Percentiles rank a stretch among this genome's conserved stretches.
These are phyloP conservation scores for Xanthoparmelia taractica DNA, from an alignment of 495 filamentous ascomycete genomes.

Conservation along the genomic window DNA sequence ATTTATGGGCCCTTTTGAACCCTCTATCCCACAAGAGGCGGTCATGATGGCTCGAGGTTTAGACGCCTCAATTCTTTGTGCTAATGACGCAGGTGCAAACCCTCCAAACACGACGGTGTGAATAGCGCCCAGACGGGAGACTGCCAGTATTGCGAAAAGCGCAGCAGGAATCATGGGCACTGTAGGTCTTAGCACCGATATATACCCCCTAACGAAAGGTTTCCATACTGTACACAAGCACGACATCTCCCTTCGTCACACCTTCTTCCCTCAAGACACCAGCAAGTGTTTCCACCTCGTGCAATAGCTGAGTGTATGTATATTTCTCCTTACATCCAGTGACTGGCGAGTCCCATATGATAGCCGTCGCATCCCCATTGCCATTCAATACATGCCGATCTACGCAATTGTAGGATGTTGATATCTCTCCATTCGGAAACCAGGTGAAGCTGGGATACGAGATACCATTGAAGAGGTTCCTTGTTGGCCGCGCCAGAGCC, in stretches of 20 bases:
- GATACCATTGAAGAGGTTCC: conserved; percentile 42
- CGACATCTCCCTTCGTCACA: conserved; percentile 76
- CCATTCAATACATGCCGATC: conserved; percentile 78
- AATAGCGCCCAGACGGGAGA: conserved; percentile 74
- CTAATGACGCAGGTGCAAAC: conserved; percentile 71
- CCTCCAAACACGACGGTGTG: conserved; percentile 92
- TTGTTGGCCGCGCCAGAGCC: conserved; percentile 38
- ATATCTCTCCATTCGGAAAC: conserved; percentile 86
- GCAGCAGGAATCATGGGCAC: conserved; percentile 96
- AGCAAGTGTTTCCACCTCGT: conserved; percentile 78
- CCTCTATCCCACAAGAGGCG: conserved; percentile 88
- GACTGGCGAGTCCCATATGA: conserved; percentile 84
- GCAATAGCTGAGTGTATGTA: conserved; percentile 66
- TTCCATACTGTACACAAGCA: conserved; percentile 80
- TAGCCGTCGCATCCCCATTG: conserved; percentile 61
- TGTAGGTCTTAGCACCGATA: conserved; percentile 30
- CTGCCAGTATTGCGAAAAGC: conserved; percentile 74
- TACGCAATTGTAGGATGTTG: conserved; percentile 82
- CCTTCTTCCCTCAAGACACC: conserved; percentile 78
- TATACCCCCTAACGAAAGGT: background rate
- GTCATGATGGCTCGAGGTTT: conserved; percentile 71
- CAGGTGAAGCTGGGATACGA: conserved; percentile 64
- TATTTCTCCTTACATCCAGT: conserved; percentile 62
- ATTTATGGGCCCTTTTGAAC: conserved; percentile 61
- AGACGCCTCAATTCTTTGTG: conserved; percentile 81